Percentiles rank a stretch among this genome's conserved stretches.
These are phyloP conservation scores for Thielaviopsis populi DNA, from an alignment of 2,329 filamentous ascomycete genomes.

Conservation along the genomic window DNA sequence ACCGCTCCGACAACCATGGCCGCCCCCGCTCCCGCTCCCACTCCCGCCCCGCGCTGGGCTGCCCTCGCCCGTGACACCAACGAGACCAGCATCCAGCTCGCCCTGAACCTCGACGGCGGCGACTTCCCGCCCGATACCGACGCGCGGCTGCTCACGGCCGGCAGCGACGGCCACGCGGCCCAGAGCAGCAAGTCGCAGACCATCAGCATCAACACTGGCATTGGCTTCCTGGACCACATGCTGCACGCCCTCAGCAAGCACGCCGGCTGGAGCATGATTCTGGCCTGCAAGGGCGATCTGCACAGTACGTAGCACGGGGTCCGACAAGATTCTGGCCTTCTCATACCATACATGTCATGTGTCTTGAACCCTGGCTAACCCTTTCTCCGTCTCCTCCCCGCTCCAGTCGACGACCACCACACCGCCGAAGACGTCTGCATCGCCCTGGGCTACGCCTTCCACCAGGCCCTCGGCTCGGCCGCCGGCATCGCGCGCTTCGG, in stretches of 20 bases:
- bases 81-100: conserved; percentile 92
- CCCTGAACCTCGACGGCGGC: conserved; percentile 86
- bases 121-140: conserved; percentile 52
- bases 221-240: conserved; percentile 98
- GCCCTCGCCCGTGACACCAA: conserved; percentile 82
- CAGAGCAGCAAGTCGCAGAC: conserved; percentile 73
- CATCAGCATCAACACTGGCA: conserved; percentile 80
- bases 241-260: conserved; percentile 93
- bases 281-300: conserved; percentile 75
- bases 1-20: not conserved
- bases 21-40: not conserved
- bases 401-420: conserved; percentile 88
- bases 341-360: too few relatives aligned
- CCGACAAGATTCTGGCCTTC: too few relatives aligned
- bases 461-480: conserved; percentile 59
- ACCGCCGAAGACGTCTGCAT: conserved; percentile 93
- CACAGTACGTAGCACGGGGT: conserved; percentile 51
- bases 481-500: conserved; percentile 81
- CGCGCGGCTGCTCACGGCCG: conserved; percentile 33
- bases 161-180: conserved; percentile 53
- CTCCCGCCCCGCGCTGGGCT: conserved; percentile 44
- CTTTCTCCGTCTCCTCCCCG: not conserved
- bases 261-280: conserved; percentile 76
- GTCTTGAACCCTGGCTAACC: not conserved
- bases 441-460: conserved; percentile 75